Percentiles rank a stretch among this genome's conserved stretches.
phyloP scores from a whole-genome alignment of 2,329 filamentous ascomycete species.

The Pochonia chlamydosporia region DNA sequence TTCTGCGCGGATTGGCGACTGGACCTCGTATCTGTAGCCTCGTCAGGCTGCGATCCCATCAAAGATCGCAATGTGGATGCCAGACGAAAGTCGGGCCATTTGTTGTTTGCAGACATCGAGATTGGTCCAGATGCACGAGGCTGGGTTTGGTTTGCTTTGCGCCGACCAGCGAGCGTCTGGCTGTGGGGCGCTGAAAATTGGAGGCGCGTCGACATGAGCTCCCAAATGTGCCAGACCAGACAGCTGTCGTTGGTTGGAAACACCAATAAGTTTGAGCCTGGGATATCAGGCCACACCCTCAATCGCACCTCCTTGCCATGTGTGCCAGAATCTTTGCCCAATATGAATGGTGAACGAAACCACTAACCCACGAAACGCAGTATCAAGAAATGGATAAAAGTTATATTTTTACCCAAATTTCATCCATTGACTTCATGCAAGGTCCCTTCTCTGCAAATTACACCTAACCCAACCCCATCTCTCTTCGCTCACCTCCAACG shows the following conservation, averaged over 20 bases:
- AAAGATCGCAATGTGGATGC: conserved; percentile 24
- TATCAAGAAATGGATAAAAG: too few species aligned
- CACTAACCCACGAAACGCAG: too few species aligned
- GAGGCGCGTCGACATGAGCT: conserved; percentile 7
- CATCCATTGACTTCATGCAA: too few species aligned
- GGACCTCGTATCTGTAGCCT: conserved; percentile 11
- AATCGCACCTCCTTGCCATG: neutral
- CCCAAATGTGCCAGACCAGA: too few species aligned
- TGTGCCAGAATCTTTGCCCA: too few species aligned
- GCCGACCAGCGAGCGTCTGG: conserved; percentile 14
- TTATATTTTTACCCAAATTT: too few species aligned
- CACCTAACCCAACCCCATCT: neutral
- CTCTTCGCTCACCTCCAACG: too few species aligned
- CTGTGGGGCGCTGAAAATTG: conserved; percentile 18
- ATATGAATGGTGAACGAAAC: too few species aligned
- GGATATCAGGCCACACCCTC: conserved; percentile 13
- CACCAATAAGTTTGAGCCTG: conserved; percentile 9
- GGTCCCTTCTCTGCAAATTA: too few species aligned
- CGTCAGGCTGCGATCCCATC: conserved; percentile 21
- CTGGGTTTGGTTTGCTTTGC: conserved; percentile 9
- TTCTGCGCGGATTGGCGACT: neutral
- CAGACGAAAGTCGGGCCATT: conserved; percentile 28
- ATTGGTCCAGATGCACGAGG: conserved; percentile 11
- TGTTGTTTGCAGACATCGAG: conserved; percentile 21
- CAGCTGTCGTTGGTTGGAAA: neutral